These are phyloP conservation scores for Diutina catenulata DNA, from an alignment of 1,139 yeast species.

Conservation along the genomic window DNA sequence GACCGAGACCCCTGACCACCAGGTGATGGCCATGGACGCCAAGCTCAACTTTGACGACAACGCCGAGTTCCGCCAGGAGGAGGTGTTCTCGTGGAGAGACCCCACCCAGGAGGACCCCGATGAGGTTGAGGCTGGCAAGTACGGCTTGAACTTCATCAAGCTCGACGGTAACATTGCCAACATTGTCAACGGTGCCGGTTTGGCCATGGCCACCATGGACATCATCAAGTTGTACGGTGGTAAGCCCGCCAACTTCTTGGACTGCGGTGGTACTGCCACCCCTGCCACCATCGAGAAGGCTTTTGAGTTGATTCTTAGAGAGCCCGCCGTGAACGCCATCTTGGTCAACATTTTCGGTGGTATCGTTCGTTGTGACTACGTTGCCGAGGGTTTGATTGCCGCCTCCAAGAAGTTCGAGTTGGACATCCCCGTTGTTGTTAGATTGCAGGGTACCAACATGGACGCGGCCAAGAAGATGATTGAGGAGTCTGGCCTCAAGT, in stretches of 20 bases:
- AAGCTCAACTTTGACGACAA: conserved; percentile 88
- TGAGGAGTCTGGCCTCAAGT: conserved; percentile 82
- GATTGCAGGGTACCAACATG: conserved; percentile 97
- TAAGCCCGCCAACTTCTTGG: conserved; percentile 97
- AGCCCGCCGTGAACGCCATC: conserved; percentile 85
- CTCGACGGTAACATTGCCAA: conserved; percentile 98
- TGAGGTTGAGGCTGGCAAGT: conserved; percentile 84
- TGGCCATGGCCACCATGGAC: conserved; percentile 99
- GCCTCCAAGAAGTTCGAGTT: conserved; percentile 31
- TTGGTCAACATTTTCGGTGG: conserved; percentile 99
- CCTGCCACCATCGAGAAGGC: conserved; percentile 97
- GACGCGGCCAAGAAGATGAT: conserved; percentile 82
- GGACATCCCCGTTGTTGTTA: conserved; percentile 89
- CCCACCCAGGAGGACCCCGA: conserved; percentile 96
- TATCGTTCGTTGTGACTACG: conserved; percentile 97
- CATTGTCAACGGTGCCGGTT: conserved; percentile 98
- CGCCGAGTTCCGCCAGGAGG: conserved; percentile 90
- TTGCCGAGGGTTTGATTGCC: conserved; percentile 69
- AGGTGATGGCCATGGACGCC: conserved; percentile 97
- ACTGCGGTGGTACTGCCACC: conserved; percentile 99
- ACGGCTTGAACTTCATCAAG: conserved; percentile 91
- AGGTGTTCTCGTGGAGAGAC: conserved; percentile 72
- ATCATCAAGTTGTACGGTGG: conserved; percentile 98
- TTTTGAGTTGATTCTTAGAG: conserved; percentile 83
- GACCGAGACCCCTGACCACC: conserved; percentile 83